Evolutionary conservation across 371 early-diverging fungal genomes (phyloP).

Genomic region (Mortierella sp.): DNA sequence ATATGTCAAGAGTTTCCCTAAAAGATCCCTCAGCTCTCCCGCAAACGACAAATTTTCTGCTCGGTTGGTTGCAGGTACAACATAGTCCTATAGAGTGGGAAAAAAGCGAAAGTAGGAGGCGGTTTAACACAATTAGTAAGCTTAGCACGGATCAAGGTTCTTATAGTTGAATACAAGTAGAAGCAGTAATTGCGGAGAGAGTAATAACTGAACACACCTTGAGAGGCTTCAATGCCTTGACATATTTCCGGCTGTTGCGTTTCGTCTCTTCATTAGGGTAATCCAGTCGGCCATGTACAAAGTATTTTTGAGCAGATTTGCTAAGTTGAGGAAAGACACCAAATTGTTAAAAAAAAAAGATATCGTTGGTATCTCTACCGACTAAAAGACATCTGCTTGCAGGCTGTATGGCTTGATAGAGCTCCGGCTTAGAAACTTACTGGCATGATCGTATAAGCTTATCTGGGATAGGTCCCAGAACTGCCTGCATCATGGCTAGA

Average conservation of each 20-base stretch:
- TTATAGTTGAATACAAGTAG: background rate
- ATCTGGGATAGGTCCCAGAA: constrained; percentile 68
- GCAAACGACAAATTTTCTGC: constrained; percentile 38
- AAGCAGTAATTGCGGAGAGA: background rate
- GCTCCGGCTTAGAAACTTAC: constrained; percentile 35
- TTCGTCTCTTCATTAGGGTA: constrained; percentile 79
- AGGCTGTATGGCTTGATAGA: too few species aligned
- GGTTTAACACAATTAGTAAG: background rate
- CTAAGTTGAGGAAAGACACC: constrained; percentile 21
- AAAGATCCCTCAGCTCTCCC: constrained; percentile 62
- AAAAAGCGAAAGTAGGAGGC: background rate
- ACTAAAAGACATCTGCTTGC: background rate
- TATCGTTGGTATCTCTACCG: background rate
- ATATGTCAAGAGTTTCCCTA: constrained; percentile 73
- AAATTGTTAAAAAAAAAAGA: background rate
- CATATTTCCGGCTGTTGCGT: constrained; percentile 75
- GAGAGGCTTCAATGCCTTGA: constrained; percentile 70
- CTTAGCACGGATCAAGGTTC: background rate
- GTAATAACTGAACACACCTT: constrained; percentile 56
- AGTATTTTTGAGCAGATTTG: constrained; percentile 70
- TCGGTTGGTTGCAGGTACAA: constrained; percentile 30
- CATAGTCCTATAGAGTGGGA: constrained; percentile 25
- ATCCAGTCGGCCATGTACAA: constrained; percentile 66
- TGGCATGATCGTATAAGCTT: constrained; percentile 57
- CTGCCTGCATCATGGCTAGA: constrained; percentile 79